Base-by-base conservation (phyloP, 208 protist species). In the Leishmania major region DNA sequence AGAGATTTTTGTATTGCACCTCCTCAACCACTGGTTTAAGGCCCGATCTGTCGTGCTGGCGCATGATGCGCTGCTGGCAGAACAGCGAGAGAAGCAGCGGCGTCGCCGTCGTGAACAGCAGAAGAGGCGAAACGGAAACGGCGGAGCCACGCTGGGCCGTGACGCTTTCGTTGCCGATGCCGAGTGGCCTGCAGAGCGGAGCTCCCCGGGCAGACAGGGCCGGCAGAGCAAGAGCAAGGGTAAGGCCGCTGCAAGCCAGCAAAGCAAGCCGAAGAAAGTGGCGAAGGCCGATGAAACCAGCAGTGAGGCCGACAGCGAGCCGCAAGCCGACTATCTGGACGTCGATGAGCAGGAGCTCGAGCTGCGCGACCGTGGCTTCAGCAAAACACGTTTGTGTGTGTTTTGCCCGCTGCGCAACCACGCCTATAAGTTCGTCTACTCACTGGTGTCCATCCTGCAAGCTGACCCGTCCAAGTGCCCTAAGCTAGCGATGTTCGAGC, bases 331-430 rank as follows among this genome's bases (percentile, higher is more conserved):
- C 45, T 78, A 87, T 25, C 19, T 72, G 22, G 35, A 72, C 25
- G 40, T 47, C 22, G 85, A 89, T 37, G 81, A 85, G 53, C 90
- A 94, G 2, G 91, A 96, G 55, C 85, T 93, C 59, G 92, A 97
- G 80, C 84, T 96, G 55, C 93, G 95, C 35, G 98, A 99, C 79
- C 97, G 98, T 83, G 98, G 98, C 25, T 99, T 99, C 84, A 96
- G 96, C 45, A 94, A 97, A 47, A 97, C 97, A 17, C 94, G 93
- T 25, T 85, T 99, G 53, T 91, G 99, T 13, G 90, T 99, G 37
- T 79, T 99, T 82, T 89, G 98, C 15, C 98, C 98, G 4, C 96
- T 98, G 87, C 92, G 96, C 43, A 99, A 99, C 80, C 90, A 94
- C 43, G 97, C 97, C 66, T 89, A 97, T 73, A 86, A 94, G 53